Base-by-base conservation (phyloP, 2,329 filamentous ascomycete species). In the Colletotrichum graminicola region DNA sequence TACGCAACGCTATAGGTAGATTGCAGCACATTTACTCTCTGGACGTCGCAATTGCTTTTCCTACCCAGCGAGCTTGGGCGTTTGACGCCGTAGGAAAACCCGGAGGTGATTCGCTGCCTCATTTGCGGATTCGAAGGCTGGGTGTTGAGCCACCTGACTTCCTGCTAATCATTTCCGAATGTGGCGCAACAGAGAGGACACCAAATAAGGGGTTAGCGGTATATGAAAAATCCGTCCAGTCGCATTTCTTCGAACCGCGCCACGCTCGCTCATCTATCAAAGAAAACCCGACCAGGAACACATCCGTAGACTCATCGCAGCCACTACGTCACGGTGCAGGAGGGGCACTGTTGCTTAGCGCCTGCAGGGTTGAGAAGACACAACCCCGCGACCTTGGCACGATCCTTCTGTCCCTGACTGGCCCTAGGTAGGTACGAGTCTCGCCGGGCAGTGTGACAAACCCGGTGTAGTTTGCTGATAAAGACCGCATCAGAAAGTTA, bases 271-370 rank as follows among this genome's bases (percentile, higher is more conserved):
- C 23, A 26, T 61, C 32, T 54, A 5, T 32, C n/a, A 29, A 26
- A 52, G 36, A 32, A 36, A 45, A 11, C 14, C 29, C 8, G 16
- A n/a, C 54, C 43, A 66, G 16, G 26, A 62, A 21, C 63, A 32
- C 29, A 21, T 14, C 29, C 29, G 16, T 43, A 51, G 34, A 51
- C 18, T n/a, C 43, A 49, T 18, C 14, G 41, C 49, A 29, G 51
- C 36, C 51, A 67, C 65, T 62, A 71, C 67, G 67, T 71, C 67
- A 71, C 51, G 29, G 34, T 36, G 52, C 60, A 41, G 59, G 6
- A 29, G 45, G 26, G 36, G 11, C 10, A 18, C 39, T 26, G 32
- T 62, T 57, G 43, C 51, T 56, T 21, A 16, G 59, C 32, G 21
- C 5, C 43, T 66, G 63, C 56, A 41, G 56, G 67, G 41, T 56